Conservation (phyloP, 164 flowering plant genomes). For the Cinnamomum chago region DNA sequence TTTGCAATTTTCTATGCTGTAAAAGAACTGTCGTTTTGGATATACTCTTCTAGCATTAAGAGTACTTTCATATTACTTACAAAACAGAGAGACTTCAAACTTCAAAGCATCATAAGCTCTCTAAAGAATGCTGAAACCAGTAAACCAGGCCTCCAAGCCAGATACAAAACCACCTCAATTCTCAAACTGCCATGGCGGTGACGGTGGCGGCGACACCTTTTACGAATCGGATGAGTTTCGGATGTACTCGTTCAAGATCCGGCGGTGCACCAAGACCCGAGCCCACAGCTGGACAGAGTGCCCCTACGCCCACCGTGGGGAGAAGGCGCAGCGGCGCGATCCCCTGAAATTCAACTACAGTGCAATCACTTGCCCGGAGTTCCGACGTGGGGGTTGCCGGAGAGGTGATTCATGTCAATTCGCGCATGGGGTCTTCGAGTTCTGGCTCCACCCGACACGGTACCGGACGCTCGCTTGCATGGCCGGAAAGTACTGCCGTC, state of each 20-base stretch:
- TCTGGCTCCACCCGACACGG: conserved; percentile 58
- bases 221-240: conserved; percentile 42
- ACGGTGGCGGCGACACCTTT: not conserved
- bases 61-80: not conserved
- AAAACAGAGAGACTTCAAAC: not conserved
- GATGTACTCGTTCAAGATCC: conserved; percentile 49
- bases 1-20: not conserved
- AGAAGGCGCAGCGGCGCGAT: conserved; percentile 50
- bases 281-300: conserved; percentile 58
- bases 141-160: not conserved
- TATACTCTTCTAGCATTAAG: not conserved
- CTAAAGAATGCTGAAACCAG: conserved; percentile 10
- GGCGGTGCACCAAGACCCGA: conserved; percentile 27
- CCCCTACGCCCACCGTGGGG: conserved; percentile 53
- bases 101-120: not conserved
- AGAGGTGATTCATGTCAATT: conserved; percentile 40
- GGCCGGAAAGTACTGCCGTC: conserved; percentile 35
- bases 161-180: not conserved
- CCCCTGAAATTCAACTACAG: conserved; percentile 27
- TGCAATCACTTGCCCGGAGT: conserved; percentile 40
- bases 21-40: not conserved
- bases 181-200: not conserved
- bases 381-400: conserved; percentile 33
- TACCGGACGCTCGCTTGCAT: conserved; percentile 59
- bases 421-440: conserved; percentile 65